Base-by-base conservation (phyloP, 1,284 basidiomycete genomes). In the Rhodotorula sp. region DNA sequence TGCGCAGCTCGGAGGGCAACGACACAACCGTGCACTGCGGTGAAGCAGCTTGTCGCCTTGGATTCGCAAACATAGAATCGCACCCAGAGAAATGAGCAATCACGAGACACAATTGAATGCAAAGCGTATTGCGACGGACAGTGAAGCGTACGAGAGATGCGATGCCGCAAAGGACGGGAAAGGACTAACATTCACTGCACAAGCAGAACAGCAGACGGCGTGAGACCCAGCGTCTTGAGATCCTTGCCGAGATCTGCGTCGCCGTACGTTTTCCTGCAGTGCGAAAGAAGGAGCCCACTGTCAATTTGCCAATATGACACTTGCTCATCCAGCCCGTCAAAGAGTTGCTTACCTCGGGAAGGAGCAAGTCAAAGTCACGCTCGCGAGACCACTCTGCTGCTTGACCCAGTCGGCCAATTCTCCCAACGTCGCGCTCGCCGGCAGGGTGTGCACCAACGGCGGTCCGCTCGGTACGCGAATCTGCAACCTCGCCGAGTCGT, bases 401-500 rank as follows among this genome's bases (percentile, higher is more conserved):
- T 90, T 91, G 48, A 95, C 82, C 80, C 85, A 94, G 80, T 93
- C 91, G n/a, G 91, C 92, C 1, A 95, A 91, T 75, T 90, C 89
- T 10, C 86, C 84, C 60, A 97, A 83, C 5, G 90, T 87, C 28
- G 87, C 85, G 75, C 92, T 89, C 75, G 90, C 92, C 3, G 89
- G 83, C 67, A 94, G 83, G 2, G 91, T 91, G 45, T 90, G 92
- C 23, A 88, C 90, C 71, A 91, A 86, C 15, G 91, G 92, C 76
- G 86, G 85, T 0, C 91, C 91, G 21, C 85, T 87, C 18, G 90
- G 86, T 78, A 94, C 82, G 43, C 93, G 86, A 70, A 95, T 92
- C 81, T 93, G 76, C 19, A 74, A 45, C 43, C 81, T 88, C 90
- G 69, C 93, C 90, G 64, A 92, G 88, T 87, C 60, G 89, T 84